Evolutionary conservation across 192 early-diverging fungal species (phyloP), one percentile per base, ranked within the genome.

Genomic region (Dissophora ornata): DNA sequence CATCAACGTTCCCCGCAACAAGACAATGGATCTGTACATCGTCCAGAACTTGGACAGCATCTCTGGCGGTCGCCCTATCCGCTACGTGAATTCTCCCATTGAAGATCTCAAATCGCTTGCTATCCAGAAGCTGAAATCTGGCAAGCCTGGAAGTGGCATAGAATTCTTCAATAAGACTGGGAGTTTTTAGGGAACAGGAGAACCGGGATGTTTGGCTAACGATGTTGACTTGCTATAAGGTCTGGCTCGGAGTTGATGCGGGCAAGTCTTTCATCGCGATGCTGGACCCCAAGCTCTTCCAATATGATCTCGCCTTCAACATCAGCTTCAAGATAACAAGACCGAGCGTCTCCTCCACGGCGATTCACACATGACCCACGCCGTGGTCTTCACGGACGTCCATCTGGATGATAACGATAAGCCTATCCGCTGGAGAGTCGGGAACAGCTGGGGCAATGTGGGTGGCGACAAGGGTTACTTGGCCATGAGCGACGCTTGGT

Each of bases 191-290:
- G n/a, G n/a, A n/a, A n/a, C n/a, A n/a, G n/a, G 36, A 12, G 12
- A 19, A 26, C 36, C 33, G 13, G 8, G 9, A 5, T 9, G 36
- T 38, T 12, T 6, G 2, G 10, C 34, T 7, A 22, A 2, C n/a
- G 36, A 29, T 21, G 45, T 9, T 21, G 13, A 24, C 26, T 16
- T 61, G n/a, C 38, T 50, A 36, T 36, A 46, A 74, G 70, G 70
- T 92, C 24, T 93, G 91, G 91, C 91, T 93, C 57, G 90, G 91
- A 4, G 88, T 87, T 28, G 91, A 93, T 77, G 90, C 91, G 28
- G 90, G 90, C 54, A 85, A 93, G 74, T 88, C 64, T 62, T 74
- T 26, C 73, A 87, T 13, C 67, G 80, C 22, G 63, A 69, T 40
- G 80, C 82, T 46, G 79, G 92, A 92, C 64, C 68, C 82, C 19